These are phyloP conservation scores for Eutrema heterophyllum DNA, from an alignment of 345 rosid genomes.

Conservation along the genomic window DNA sequence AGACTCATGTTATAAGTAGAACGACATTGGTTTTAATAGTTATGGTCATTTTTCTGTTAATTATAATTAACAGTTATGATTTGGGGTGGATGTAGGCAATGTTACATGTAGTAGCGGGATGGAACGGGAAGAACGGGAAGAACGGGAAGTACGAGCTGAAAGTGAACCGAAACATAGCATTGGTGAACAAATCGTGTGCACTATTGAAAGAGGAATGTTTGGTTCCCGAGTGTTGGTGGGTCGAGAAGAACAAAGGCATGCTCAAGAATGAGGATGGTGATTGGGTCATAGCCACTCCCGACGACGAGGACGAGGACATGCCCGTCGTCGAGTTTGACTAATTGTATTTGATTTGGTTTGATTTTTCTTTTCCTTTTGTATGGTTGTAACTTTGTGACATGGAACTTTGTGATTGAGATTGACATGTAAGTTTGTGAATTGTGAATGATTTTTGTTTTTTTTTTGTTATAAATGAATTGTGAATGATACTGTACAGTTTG, in stretches of 20 bases:
- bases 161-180: conserved; percentile 72
- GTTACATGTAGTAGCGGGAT: conserved; percentile 73
- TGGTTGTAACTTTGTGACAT: no score
- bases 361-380: no score
- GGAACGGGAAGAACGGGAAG: conserved; percentile 58
- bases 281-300: conserved; percentile 50
- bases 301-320: conserved; percentile 59
- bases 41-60: no score
- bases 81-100: conserved; percentile 49
- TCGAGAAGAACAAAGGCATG: conserved; percentile 83
- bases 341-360: no score
- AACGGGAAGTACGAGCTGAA: conserved; percentile 46
- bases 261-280: conserved; percentile 50
- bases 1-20: no score
- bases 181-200: conserved; percentile 72
- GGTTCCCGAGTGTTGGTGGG: conserved; percentile 88
- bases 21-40: background rate
- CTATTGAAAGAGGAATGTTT: conserved; percentile 58
- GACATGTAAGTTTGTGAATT: background rate
- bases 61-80: background rate
- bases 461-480: background rate
- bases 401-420: background rate
- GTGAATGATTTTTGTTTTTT: background rate
- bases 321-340: conserved; percentile 36
- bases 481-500: background rate